A percentile compares a stretch with the other conserved stretches of the same genome.
These are phyloP conservation scores for Auriscalpium microsporum DNA, from an alignment of 768 basidiomycete species.

Conservation along the genomic window DNA sequence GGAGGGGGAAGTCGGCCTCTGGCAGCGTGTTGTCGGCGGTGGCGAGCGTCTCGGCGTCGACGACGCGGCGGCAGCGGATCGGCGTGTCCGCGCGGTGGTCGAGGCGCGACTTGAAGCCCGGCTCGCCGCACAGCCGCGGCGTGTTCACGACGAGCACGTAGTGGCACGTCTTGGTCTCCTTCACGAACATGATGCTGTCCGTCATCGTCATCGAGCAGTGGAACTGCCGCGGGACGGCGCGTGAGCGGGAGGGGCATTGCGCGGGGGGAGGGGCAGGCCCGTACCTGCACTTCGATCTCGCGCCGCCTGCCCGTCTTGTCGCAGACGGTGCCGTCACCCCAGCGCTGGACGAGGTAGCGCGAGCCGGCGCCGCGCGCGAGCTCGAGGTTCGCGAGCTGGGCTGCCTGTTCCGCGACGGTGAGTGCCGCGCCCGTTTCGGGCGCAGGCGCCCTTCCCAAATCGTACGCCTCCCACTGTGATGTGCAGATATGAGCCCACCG, in stretches of 20 bases:
- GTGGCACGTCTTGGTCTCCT: constrained; percentile 88
- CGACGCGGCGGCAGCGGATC: constrained; percentile 75
- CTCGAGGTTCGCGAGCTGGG: constrained; percentile 62
- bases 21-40: constrained; percentile 28
- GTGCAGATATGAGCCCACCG: constrained; percentile 13
- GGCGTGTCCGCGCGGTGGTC: constrained; percentile 58
- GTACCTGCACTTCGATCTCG: constrained; percentile 91
- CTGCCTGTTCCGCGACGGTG: constrained; percentile 55
- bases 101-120: constrained; percentile 77
- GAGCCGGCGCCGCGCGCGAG: constrained; percentile 74
- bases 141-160: constrained; percentile 94
- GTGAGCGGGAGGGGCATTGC: background rate
- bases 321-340: constrained; percentile 87
- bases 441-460: constrained; percentile 61
- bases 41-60: constrained; percentile 25
- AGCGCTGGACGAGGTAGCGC: constrained; percentile 86
- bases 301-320: constrained; percentile 85
- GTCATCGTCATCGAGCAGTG: constrained; percentile 94
- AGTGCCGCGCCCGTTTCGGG: constrained; percentile 53
- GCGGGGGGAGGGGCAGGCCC: constrained; percentile 19
- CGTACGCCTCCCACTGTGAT: constrained; percentile 66
- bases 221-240: constrained; percentile 41
- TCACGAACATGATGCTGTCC: constrained; percentile 84
- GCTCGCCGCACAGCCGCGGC: constrained; percentile 86
- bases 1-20: constrained; percentile 46